A percentile compares a stretch with the other conserved stretches of the same genome.
Conservation (phyloP, 2,329 filamentous ascomycete species). For the Talaromyces sp. region DNA sequence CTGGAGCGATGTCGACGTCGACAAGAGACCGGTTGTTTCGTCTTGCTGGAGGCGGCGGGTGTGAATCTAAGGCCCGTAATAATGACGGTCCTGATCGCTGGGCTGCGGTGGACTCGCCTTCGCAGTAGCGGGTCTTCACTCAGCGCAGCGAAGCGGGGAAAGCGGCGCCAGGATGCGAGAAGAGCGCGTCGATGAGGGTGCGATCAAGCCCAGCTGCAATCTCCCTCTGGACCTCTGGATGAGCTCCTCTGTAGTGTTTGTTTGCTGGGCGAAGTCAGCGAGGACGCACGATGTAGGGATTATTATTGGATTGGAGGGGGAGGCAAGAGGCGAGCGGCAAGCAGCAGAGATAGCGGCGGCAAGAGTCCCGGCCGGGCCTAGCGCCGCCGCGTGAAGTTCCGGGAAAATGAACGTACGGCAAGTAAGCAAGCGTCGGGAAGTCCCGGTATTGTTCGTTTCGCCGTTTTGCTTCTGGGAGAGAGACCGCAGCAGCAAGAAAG, state of each 20-base stretch:
- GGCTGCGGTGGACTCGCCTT: conserved; percentile 5
- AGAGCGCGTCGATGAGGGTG: neutral
- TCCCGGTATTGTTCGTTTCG: neutral
- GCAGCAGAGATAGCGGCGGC: neutral
- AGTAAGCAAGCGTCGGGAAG: neutral
- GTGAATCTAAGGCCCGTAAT: conserved; percentile 15
- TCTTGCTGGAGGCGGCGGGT: neutral
- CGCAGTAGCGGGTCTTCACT: neutral
- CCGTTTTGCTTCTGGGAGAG: neutral
- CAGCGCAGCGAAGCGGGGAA: neutral
- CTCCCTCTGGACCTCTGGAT: no score
- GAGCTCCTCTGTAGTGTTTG: no score
- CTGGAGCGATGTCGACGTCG: neutral
- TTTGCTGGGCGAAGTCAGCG: neutral
- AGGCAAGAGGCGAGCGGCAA: neutral
- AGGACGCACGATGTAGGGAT: neutral
- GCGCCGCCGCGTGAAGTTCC: neutral
- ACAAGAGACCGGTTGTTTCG: neutral
- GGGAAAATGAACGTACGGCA: neutral
- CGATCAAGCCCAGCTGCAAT: neutral
- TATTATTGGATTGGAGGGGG: neutral
- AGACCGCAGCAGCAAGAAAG: neutral
- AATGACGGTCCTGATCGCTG: conserved; percentile 22
- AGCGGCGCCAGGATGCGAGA: neutral
- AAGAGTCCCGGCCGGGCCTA: neutral